Base-by-base conservation (phyloP, 768 basidiomycete species). In the Boletus vinaceobasis region DNA sequence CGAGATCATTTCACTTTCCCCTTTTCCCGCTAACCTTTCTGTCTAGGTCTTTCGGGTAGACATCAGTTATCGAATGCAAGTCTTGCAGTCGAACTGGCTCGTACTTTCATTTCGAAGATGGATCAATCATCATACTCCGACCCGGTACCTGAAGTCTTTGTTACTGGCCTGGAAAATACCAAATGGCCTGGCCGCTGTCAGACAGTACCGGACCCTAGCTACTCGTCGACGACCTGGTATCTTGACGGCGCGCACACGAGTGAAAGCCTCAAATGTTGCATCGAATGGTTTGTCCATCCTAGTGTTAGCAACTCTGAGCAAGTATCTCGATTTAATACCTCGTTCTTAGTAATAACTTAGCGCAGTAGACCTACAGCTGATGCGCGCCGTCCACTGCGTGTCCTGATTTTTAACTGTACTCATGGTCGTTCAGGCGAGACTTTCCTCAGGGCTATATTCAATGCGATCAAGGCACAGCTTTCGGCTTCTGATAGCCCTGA, bases 141-240 rank as follows among this genome's bases (percentile, higher is more conserved):
- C 15, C 26, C 47, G 2, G 72, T 96, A 11, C 75, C 88, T 0
- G 61, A 72, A 11, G 58, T 76, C 2, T 86, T 90, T 56, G 64
- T 84, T 33, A 63, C 73, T 19, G 94, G 88, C 4, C 75, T 98
- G 21, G 72, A 82, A 61, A 72, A 77, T 19, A 79, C 93, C 4
- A 82, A 76, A 56, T 99, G 97, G 96, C 95, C 97, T 10, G 97
- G 96, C 13, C 83, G 97, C 43, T 99, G 97, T 68, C 97, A 99
- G 72, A 81, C 80, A 9, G 82, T 96, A 13, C 45, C 53, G 10
- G 93, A 95, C 64, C 85, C 85, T 1, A 65, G 60, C 15, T 66
- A 80, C 37, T 47, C 71, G 2, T 64, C 70, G 15, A 77, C 81
- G 7, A 88, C 82, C 3, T 98, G 97, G 97, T 92, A 86, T 70